Percentiles rank a stretch among this genome's conserved stretches.
Conservation (phyloP, 371 early-diverging fungal species). For the Umbelopsis sp. region DNA sequence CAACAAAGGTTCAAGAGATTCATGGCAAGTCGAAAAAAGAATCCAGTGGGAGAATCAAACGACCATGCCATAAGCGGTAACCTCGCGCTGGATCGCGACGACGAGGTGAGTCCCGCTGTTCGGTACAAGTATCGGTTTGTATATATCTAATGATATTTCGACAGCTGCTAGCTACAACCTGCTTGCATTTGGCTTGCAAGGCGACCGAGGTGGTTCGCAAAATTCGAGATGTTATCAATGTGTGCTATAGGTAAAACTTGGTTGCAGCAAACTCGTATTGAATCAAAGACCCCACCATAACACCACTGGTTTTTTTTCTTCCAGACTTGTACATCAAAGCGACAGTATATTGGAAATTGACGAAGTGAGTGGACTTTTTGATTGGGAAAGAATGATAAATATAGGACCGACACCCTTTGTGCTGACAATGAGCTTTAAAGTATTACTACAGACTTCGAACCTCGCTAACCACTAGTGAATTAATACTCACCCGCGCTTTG, state of each 20-base stretch:
- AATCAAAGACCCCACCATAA: neutral
- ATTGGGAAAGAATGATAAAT: neutral
- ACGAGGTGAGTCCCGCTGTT: conserved; percentile 33
- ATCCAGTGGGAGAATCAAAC: conserved; percentile 21
- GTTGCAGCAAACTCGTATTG: neutral
- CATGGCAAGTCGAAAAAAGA: conserved; percentile 30
- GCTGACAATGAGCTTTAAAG: conserved; percentile 20
- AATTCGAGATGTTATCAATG: conserved; percentile 63
- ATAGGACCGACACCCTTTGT: no score
- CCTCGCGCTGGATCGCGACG: conserved; percentile 32
- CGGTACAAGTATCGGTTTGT: no score
- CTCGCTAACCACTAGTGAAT: conserved; percentile 47
- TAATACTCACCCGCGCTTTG: conserved; percentile 47
- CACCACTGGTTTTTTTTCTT: no score
- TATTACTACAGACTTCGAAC: conserved; percentile 50
- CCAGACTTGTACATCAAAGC: conserved; percentile 10
- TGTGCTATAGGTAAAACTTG: conserved; percentile 46
- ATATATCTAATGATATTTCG: neutral
- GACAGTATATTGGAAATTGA: conserved; percentile 15
- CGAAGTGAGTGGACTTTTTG: neutral
- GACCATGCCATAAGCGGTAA: conserved; percentile 28
- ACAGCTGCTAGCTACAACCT: conserved; percentile 54
- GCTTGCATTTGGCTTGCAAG: conserved; percentile 60
- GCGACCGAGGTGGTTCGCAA: conserved; percentile 58
- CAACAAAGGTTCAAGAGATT: conserved; percentile 48